Evolutionary conservation across 805 yeast species (phyloP).

Genomic region (Jamesozyma rosinii): DNA sequence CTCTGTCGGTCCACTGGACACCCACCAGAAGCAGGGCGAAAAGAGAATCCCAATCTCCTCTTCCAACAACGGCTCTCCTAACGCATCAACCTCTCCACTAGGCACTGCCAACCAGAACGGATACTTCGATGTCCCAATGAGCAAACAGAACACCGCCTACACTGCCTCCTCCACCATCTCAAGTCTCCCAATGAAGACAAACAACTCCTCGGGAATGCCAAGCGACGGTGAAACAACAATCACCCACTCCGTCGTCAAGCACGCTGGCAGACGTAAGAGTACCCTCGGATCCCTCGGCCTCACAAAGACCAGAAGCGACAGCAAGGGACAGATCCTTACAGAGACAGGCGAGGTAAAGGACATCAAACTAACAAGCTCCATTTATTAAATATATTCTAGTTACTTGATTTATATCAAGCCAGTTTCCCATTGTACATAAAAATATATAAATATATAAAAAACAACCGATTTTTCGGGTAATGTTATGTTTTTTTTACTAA

Average conservation of each 20-base stretch:
- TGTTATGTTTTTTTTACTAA: too few species aligned
- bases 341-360: background rate
- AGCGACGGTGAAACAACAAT: background rate
- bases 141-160: background rate
- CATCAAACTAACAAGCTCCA: background rate
- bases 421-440: too few species aligned
- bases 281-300: slow-evolving; percentile 1
- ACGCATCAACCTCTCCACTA: background rate
- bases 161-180: background rate
- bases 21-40: too few species aligned
- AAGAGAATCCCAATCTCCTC: background rate
- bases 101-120: background rate
- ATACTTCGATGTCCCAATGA: background rate
- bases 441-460: too few species aligned
- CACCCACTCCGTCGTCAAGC: background rate
- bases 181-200: background rate
- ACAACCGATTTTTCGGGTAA: too few species aligned
- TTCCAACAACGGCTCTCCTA: background rate
- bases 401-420: too few species aligned
- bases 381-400: too few species aligned
- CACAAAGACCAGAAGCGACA: background rate
- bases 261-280: background rate
- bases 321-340: background rate
- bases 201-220: background rate
- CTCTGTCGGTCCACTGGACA: background rate